Conservation (phyloP, 495 filamentous ascomycete species). For the Collariella sp. region DNA sequence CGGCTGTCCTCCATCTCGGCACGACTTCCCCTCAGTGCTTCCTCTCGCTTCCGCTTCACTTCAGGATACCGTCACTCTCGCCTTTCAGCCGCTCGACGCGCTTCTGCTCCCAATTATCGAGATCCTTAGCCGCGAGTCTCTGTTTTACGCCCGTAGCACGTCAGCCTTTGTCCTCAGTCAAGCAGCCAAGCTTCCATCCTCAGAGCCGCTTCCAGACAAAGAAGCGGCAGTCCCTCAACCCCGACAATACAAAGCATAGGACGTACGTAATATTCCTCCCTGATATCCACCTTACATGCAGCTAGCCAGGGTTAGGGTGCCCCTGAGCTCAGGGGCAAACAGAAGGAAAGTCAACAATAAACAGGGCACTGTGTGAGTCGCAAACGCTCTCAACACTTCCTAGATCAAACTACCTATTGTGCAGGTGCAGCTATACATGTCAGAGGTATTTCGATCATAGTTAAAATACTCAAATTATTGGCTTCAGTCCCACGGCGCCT, state of each 20-base stretch:
- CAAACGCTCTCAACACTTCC: too few relatives aligned
- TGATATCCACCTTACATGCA: conserved; percentile 57
- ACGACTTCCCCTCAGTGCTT: background rate
- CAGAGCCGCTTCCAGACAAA: too few relatives aligned
- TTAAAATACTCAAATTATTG: too few relatives aligned
- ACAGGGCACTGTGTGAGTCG: too few relatives aligned
- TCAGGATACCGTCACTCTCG: conserved; percentile 76
- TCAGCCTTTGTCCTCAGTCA: background rate
- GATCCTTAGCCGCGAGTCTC: conserved; percentile 82
- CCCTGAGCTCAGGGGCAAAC: background rate
- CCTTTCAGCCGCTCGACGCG: conserved; percentile 79
- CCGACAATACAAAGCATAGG: background rate
- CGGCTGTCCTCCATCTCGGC: too few relatives aligned
- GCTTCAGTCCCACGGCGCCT: too few relatives aligned
- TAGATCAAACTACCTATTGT: too few relatives aligned
- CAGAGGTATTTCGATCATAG: too few relatives aligned
- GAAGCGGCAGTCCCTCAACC: too few relatives aligned
- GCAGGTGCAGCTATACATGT: too few relatives aligned
- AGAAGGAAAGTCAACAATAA: background rate
- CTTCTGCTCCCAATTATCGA: conserved; percentile 95
- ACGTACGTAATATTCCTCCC: conserved; percentile 92
- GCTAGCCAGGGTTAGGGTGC: conserved; percentile 11
- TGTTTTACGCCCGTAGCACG: conserved; percentile 26
- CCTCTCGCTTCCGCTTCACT: conserved; percentile 10
- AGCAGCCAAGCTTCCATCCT: background rate